Conservation (phyloP, 176 grass and related monocot genomes). For the Otatea glauca region DNA sequence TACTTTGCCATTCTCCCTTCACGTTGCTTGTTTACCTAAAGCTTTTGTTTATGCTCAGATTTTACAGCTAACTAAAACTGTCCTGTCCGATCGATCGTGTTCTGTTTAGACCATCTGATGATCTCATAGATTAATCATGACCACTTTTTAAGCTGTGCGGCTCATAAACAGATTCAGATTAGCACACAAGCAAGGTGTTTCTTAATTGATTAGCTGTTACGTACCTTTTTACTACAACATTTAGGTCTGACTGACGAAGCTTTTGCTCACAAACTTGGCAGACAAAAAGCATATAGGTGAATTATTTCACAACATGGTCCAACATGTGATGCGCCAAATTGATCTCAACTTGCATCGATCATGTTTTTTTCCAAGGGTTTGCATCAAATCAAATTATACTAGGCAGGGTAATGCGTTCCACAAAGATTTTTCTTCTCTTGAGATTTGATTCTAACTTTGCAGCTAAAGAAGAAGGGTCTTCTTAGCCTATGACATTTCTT, state of each 20-base stretch:
- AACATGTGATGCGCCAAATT: not conserved
- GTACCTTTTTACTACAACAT: slow-evolving; percentile 14
- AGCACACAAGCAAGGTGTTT: not conserved
- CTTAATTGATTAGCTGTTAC: not conserved
- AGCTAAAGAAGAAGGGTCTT: not conserved
- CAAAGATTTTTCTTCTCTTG: not conserved
- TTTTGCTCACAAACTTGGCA: not conserved
- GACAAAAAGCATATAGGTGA: slow-evolving; percentile 21
- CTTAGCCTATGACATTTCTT: not conserved
- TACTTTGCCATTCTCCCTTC: not conserved
- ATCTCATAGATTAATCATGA: slow-evolving; percentile 34
- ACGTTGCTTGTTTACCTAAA: slow-evolving; percentile 40
- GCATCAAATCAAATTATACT: not conserved
- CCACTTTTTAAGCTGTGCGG: slow-evolving; percentile 2
- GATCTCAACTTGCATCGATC: not conserved
- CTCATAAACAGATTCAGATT: slow-evolving; percentile 35
- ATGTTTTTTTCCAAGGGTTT: not conserved
- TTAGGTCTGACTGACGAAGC: not conserved
- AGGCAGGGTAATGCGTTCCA: not conserved
- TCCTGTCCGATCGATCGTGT: slow-evolving; percentile 21
- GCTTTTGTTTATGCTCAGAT: not conserved
- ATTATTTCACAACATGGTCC: slow-evolving; percentile 15
- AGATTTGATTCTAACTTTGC: not conserved
- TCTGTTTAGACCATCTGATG: slow-evolving; percentile 21
- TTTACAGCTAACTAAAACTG: slow-evolving; percentile 52